Percentiles rank a stretch among this genome's conserved stretches.
These are phyloP conservation scores for Olyra latifolia DNA, from an alignment of 176 grass and related monocot species.

Conservation along the genomic window DNA sequence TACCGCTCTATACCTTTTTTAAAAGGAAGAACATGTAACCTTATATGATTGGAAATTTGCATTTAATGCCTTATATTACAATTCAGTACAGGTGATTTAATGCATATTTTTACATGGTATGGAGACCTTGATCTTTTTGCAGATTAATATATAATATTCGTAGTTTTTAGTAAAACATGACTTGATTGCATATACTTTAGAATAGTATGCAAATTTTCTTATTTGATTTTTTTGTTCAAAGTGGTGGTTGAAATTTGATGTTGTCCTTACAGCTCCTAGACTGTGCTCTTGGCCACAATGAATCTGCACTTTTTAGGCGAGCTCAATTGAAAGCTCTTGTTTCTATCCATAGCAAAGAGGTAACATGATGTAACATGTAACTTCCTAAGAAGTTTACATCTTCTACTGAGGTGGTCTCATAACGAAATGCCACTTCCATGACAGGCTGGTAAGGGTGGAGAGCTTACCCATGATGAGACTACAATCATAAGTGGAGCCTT, in stretches of 20 bases:
- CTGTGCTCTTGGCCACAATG: constrained; percentile 98
- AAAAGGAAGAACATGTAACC: background rate
- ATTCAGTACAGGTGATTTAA: constrained; percentile 3
- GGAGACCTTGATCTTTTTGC: background rate
- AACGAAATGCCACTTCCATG: constrained; percentile 33
- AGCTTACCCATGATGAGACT: constrained; percentile 99
- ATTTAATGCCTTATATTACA: constrained; percentile 21
- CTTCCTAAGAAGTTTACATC: constrained; percentile 12
- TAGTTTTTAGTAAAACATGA: constrained; percentile 7
- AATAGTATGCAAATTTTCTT: background rate
- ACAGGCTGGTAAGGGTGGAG: constrained; percentile 98
- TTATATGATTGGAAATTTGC: constrained; percentile 23
- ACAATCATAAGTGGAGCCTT: constrained; percentile 99
- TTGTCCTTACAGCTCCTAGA: constrained; percentile 67
- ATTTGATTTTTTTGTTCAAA: background rate
- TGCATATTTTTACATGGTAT: constrained; percentile 20
- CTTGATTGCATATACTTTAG: constrained; percentile 34
- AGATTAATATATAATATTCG: background rate
- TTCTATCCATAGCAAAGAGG: constrained; percentile 99
- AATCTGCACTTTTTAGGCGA: constrained; percentile 98
- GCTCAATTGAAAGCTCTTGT: constrained; percentile 97
- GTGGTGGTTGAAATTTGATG: constrained; percentile 34
- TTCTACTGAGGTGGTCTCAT: background rate
- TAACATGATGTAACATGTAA: constrained; percentile 39
- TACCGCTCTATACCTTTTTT: background rate